phyloP scores from a whole-genome alignment of 2,329 filamentous ascomycete genomes.

The Aspergillus tanneri region DNA sequence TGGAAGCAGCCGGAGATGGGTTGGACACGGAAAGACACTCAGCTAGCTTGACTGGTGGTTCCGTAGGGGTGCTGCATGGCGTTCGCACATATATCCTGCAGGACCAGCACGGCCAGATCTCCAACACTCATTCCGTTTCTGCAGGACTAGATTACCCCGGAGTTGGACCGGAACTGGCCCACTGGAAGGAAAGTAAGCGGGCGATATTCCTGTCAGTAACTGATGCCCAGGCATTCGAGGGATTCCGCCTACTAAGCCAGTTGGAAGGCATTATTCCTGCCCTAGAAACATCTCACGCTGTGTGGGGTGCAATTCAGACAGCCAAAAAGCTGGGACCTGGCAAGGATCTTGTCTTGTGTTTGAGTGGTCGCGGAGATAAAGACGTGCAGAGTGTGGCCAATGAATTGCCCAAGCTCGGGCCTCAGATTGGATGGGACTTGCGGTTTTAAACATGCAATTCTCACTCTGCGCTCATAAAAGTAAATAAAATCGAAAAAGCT shows the following conservation, averaged over 20 bases:
- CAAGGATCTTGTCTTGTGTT: conserved; percentile 83
- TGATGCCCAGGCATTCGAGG: conserved; percentile 80
- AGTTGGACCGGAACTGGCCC: conserved; percentile 83
- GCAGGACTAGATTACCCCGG: conserved; percentile 93
- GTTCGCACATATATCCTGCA: conserved; percentile 92
- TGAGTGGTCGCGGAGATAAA: conserved; percentile 91
- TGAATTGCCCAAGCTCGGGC: conserved; percentile 78
- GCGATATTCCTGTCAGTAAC: conserved; percentile 88
- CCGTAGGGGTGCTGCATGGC: conserved; percentile 89
- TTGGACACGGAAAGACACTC: conserved; percentile 76
- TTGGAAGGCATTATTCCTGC: conserved; percentile 95
- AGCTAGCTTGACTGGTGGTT: conserved; percentile 79
- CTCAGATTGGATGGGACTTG: conserved; percentile 69
- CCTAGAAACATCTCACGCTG: conserved; percentile 84
- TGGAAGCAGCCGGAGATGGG: conserved; percentile 90
- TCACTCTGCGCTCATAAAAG: no score
- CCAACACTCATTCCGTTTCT: conserved; percentile 87
- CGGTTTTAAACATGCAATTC: conserved; percentile 1
- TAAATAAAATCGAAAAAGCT: no score
- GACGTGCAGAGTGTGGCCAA: conserved; percentile 96
- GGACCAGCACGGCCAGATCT: conserved; percentile 83
- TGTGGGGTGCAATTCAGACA: conserved; percentile 80
- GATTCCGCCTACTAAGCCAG: conserved; percentile 77
- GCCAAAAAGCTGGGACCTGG: conserved; percentile 85
- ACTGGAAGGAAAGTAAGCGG: conserved; percentile 83